Evolutionary conservation across 805 yeast species (phyloP), one percentile per base, ranked within the genome.

Genomic region (Cyberlindnera suaveolens): DNA sequence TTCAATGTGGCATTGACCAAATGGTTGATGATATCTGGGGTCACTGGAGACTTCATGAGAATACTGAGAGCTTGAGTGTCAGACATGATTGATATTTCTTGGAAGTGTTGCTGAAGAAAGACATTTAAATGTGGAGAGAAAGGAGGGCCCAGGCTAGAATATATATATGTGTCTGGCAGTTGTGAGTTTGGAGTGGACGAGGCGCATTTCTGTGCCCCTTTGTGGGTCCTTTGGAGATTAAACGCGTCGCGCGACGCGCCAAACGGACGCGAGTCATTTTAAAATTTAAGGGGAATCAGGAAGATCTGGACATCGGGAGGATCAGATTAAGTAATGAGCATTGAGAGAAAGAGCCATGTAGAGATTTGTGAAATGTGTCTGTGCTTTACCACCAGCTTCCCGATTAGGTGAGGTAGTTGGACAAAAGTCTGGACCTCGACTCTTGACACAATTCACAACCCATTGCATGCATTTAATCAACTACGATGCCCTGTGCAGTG

Each of bases 21-120:
- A 57, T 75, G 81, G 58, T 78, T 82, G 52, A 83, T 73, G 85
- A 83, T 82, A 51, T 82, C 87, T 54, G 80, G 84, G 11, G 85
- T 74, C 45, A 82, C 83, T 26, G 89, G 88, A 3, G 83, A 70
- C 51, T 72, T 72, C 64, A 80, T 67, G 50, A 82, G 72, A 40
- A 79, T 63, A 44, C 71, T 67, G 49, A 82, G 71, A 38, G 87
- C 86, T 66, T 82, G 72, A 23, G 66, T 51, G 56, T 74, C 73
- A 20, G 71, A 67, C 76, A 71, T 71, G 2, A 10, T 48, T 35
- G 27, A 20, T 26, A 15, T 23, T 31, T 38, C 15, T 13, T n/a
- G 16, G 18, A 34, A 39, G 27, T 34, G 16, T 13, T 39, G 20
- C 29, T 30, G 16, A 11, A 3, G 11, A 20, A 6, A 2, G 14